phyloP scores from a whole-genome alignment of 805 yeast species.

The Yamadazyma kitorensis region DNA sequence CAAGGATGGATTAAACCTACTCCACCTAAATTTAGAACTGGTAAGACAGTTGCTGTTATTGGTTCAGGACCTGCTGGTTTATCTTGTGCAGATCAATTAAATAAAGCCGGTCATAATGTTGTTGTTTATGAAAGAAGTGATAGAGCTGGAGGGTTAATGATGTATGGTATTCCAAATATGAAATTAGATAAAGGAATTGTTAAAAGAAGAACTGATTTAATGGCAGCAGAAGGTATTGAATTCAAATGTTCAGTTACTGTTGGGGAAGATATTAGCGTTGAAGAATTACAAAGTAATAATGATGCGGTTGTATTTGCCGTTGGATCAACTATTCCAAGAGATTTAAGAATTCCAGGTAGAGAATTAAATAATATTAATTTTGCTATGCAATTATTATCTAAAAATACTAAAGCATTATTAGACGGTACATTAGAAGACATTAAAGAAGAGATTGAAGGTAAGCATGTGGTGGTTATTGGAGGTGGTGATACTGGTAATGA shows the following conservation, averaged over 20 bases:
- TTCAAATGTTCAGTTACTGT: slow-evolving; percentile 75
- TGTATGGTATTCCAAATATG: slow-evolving; percentile 99
- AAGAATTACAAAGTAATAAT: slow-evolving; percentile 56
- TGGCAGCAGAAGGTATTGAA: slow-evolving; percentile 85
- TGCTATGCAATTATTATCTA: slow-evolving; percentile 86
- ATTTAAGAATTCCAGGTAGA: slow-evolving; percentile 91
- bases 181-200: slow-evolving; percentile 91
- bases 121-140: slow-evolving; percentile 93
- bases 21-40: slow-evolving; percentile 79
- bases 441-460: slow-evolving; percentile 69
- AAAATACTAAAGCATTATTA: slow-evolving; percentile 87
- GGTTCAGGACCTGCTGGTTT: slow-evolving; percentile 98
- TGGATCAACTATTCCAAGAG: slow-evolving; percentile 96
- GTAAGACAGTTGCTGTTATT: slow-evolving; percentile 77
- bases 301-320: slow-evolving; percentile 91
- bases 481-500: slow-evolving; percentile 99
- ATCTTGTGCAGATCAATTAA: slow-evolving; percentile 95
- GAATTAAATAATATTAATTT: slow-evolving; percentile 84
- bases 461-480: slow-evolving; percentile 93
- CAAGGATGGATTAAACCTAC: slow-evolving; percentile 93
- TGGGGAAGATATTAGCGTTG: slow-evolving; percentile 78
- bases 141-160: slow-evolving; percentile 93
- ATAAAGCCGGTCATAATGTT: slow-evolving; percentile 91
- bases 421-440: slow-evolving; percentile 78
- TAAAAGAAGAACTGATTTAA: slow-evolving; percentile 86